phyloP scores from a whole-genome alignment of 768 basidiomycete genomes.

The Strobilomyces dryophilus region DNA sequence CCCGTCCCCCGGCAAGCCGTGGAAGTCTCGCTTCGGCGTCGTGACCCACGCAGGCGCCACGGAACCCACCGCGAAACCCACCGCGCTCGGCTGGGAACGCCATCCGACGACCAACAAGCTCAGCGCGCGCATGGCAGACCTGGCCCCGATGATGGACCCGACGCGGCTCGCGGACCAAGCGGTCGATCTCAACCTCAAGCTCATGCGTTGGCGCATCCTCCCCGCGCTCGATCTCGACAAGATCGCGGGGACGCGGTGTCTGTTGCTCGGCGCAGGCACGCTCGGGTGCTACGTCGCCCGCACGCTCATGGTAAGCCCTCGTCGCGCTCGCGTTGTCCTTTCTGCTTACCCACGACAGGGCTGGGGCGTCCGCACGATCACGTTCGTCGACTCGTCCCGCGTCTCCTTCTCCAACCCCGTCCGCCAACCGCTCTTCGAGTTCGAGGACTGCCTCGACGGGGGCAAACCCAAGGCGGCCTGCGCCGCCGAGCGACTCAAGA shows the following conservation, averaged over 20 bases:
- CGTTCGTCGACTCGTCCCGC: slow-evolving; percentile 83
- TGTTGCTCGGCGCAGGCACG: slow-evolving; percentile 93
- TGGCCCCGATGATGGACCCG: slow-evolving; percentile 97
- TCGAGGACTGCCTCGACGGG: slow-evolving; percentile 87
- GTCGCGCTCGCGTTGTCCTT: accelerated
- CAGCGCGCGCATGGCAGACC: slow-evolving; percentile 80
- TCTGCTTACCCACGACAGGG: slow-evolving; percentile 46
- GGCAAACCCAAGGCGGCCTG: slow-evolving; percentile 93
- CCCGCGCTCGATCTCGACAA: slow-evolving; percentile 87
- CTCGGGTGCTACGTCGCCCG: slow-evolving; percentile 95
- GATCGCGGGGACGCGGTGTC: slow-evolving; percentile 71
- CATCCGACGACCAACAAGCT: slow-evolving; percentile 77
- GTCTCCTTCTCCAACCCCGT: slow-evolving; percentile 99
- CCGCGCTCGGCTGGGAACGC: slow-evolving; percentile 95
- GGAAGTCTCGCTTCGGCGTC: slow-evolving; percentile 64
- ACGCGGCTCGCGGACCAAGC: slow-evolving; percentile 90
- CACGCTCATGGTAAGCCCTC: slow-evolving; percentile 64
- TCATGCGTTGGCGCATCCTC: slow-evolving; percentile 97
- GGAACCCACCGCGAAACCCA: slow-evolving; percentile 36
- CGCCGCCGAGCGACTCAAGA: slow-evolving; percentile 79
- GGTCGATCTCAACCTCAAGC: slow-evolving; percentile 94
- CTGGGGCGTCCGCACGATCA: slow-evolving; percentile 94
- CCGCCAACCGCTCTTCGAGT: slow-evolving; percentile 93
- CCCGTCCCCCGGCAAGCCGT: slow-evolving; percentile 36
- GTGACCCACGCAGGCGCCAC: slow-evolving; percentile 28